Evolutionary conservation across 2,329 filamentous ascomycete genomes (phyloP).

Genomic region (Aureobasidium leucospermi): DNA sequence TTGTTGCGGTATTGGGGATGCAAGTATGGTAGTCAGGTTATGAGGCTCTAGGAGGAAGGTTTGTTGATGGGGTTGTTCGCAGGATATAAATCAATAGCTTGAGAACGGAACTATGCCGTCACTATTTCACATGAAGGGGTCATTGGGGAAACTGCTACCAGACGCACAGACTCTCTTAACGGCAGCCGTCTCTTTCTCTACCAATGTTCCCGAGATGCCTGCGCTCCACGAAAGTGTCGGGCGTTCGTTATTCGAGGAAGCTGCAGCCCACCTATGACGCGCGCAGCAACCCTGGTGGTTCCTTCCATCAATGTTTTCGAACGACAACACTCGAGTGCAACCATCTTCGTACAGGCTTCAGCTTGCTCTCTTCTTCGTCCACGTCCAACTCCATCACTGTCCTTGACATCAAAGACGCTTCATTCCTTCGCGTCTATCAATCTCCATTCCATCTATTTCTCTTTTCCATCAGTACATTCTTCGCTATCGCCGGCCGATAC

Average conservation of each 20-base stretch:
- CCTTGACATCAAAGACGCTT: not conserved
- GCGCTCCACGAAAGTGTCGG: no score
- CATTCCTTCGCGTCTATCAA: not conserved
- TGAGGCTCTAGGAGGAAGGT: not conserved
- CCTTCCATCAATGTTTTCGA: slow-evolving; percentile 1
- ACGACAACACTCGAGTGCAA: not conserved
- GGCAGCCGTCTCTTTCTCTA: not conserved
- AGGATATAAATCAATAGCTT: not conserved
- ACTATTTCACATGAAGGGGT: slow-evolving; percentile 3
- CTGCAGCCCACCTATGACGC: not conserved
- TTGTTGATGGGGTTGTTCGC: not conserved
- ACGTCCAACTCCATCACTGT: not conserved
- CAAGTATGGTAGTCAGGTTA: not conserved
- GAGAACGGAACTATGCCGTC: not conserved
- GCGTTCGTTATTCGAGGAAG: not conserved
- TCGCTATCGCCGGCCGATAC: no score
- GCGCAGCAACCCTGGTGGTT: slow-evolving; percentile 1
- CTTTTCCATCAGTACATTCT: no score
- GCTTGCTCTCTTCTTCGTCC: not conserved
- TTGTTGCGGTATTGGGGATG: not conserved
- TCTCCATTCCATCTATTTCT: not conserved
- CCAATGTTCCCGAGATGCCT: no score
- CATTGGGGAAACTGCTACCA: not conserved
- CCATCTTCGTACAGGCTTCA: not conserved
- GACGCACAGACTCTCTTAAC: not conserved